phyloP scores from a whole-genome alignment of 2,329 filamentous ascomycete species.

The Phaeosphaeriaceae sp. region DNA sequence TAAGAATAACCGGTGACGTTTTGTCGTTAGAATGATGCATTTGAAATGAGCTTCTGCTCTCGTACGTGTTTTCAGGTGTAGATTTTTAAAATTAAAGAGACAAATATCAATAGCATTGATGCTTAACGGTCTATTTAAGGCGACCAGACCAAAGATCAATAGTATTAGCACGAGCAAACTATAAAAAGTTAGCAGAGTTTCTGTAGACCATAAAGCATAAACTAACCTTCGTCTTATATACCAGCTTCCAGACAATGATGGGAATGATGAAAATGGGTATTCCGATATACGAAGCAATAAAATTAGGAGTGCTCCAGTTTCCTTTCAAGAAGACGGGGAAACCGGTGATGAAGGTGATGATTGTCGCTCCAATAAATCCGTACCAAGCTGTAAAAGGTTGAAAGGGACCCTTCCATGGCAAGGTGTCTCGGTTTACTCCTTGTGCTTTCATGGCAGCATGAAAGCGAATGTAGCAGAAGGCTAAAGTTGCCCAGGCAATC shows the following conservation, averaged over 20 bases:
- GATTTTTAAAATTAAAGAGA: no score
- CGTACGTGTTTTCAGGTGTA: no score
- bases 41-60: no score
- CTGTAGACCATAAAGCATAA: neutral
- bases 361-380: constrained; percentile 64
- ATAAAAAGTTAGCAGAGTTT: constrained; percentile 3
- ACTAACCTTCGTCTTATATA: constrained; percentile 20
- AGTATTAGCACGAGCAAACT: constrained; percentile 19
- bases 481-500: constrained; percentile 54
- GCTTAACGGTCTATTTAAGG: constrained; percentile 3
- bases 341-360: constrained; percentile 74
- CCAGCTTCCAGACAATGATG: constrained; percentile 24
- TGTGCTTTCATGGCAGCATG: constrained; percentile 70
- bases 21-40: no score
- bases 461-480: constrained; percentile 72
- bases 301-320: constrained; percentile 60
- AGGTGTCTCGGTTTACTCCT: constrained; percentile 58
- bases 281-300: constrained; percentile 61
- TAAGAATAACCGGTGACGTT: no score
- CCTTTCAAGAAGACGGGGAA: constrained; percentile 74
- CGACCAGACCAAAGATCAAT: constrained; percentile 22
- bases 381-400: constrained; percentile 75
- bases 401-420: constrained; percentile 70
- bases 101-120: no score
- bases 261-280: constrained; percentile 33